Evolutionary conservation across 441 rosid genomes (phyloP), one percentile per base, ranked within the genome.

Genomic region (Euphorbia celastroides): DNA sequence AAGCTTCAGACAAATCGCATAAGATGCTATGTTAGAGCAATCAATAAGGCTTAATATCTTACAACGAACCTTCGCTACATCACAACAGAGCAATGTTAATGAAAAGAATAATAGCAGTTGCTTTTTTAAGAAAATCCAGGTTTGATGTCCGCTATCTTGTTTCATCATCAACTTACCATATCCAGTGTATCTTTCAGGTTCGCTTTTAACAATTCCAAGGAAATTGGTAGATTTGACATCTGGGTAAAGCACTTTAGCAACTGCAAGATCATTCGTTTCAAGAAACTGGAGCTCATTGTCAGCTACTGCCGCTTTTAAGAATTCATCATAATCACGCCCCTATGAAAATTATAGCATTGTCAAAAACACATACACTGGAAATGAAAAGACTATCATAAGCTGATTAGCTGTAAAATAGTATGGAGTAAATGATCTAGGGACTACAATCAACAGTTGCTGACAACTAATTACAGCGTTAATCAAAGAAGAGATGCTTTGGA

Each of bases 231-330:
- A 57, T 75, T 73, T 81, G 63, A 79, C 44, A 30, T 83, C 75
- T n/a, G 91, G 93, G 79, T 75, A 88, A n/a, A 90, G 87, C 76
- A 77, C 67, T 74, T 75, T 82, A 32, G 94, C 97, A 59, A 79
- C 79, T 59, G 71, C 74, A 30, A 44, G 60, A 70, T 73, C 78
- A 76, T 72, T 77, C 51, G 81, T 78, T 84, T 85, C 91, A 23
- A 80, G 84, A 84, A 93, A 90, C 83, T 93, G 96, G 83, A 90
- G 74, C 77, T 81, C 94, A 38, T 86, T 70, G 75, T 88, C 83
- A 11, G 89, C 51, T 30, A 66, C 72, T n/a, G 98, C 96, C 57
- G 94, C 84, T 75, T 83, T 84, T 22, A 87, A 69, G 74, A 90
- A 87, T 74, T 90, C 93, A 36, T 81, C 80, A 77, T 85, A 72